phyloP scores from a whole-genome alignment of 257 asterid genomes.

The Salvia rosmarinus region DNA sequence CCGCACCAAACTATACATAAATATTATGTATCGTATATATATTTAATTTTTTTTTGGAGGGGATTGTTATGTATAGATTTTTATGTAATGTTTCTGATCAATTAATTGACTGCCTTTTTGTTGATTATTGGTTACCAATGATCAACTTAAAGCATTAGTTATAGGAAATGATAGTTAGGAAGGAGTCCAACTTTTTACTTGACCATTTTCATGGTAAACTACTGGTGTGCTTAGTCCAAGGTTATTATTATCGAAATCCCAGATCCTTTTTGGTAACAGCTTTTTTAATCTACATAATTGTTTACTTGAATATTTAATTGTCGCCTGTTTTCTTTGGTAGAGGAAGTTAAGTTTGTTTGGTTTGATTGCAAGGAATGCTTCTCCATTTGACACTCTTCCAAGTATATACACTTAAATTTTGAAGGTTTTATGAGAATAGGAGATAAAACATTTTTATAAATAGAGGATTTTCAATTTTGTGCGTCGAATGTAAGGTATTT shows the following conservation, averaged over 20 bases:
- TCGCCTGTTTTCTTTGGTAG: not conserved
- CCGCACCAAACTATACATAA: conserved; percentile 23
- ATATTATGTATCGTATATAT: too few relatives aligned
- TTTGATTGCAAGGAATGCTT: not conserved
- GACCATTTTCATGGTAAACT: not conserved
- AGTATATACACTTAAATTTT: too few relatives aligned
- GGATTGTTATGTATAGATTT: not conserved
- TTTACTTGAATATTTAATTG: not conserved
- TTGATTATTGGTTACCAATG: conserved; percentile 19
- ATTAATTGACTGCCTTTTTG: conserved; percentile 24
- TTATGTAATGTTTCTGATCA: not conserved
- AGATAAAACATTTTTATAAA: too few relatives aligned
- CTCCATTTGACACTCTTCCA: too few relatives aligned
- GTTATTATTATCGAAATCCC: not conserved
- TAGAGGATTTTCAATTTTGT: too few relatives aligned
- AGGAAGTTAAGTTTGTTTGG: not conserved
- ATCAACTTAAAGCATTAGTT: not conserved
- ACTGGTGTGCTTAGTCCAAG: not conserved
- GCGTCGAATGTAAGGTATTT: too few relatives aligned
- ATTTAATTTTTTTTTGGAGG: not conserved
- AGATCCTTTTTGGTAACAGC: not conserved
- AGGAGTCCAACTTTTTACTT: conserved; percentile 13
- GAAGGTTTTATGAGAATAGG: too few relatives aligned
- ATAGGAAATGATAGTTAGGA: conserved; percentile 16
- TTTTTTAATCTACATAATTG: not conserved